These are phyloP conservation scores for Trametes cubensis DNA, from an alignment of 768 basidiomycete species.

Conservation along the genomic window DNA sequence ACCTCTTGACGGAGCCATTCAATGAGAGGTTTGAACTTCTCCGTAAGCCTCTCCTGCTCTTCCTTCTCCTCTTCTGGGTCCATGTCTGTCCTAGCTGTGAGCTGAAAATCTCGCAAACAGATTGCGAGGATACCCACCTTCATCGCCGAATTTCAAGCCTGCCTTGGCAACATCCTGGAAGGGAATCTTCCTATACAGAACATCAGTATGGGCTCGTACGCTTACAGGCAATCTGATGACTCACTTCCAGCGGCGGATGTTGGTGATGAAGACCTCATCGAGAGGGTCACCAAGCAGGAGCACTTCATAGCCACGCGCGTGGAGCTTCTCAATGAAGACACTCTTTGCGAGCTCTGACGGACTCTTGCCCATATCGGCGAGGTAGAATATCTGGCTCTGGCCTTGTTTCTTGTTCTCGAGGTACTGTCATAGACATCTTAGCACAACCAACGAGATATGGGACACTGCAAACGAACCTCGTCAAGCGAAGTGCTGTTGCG, in stretches of 20 bases:
- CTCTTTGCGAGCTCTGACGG: constrained; percentile 76
- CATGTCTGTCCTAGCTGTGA: constrained; percentile 40
- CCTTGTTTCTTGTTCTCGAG: constrained; percentile 85
- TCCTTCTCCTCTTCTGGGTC: constrained; percentile 77
- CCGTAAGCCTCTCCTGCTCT: constrained; percentile 58
- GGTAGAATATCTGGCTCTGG: constrained; percentile 92
- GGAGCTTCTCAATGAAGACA: constrained; percentile 93
- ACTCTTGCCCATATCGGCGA: constrained; percentile 87
- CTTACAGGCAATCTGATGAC: constrained; percentile 33
- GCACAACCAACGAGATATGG: background rate
- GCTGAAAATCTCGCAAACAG: background rate
- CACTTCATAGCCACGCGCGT: constrained; percentile 95
- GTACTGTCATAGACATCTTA: constrained; percentile 51
- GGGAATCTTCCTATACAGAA: constrained; percentile 56
- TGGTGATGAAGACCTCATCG: constrained; percentile 85
- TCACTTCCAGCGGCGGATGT: constrained; percentile 80
- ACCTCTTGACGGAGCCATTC: constrained; percentile 57
- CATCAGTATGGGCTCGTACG: constrained; percentile 3
- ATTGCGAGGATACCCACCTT: constrained; percentile 49
- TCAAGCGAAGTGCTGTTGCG: constrained; percentile 74
- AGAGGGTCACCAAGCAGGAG: constrained; percentile 85
- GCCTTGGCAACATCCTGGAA: constrained; percentile 97
- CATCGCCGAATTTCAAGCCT: constrained; percentile 93
- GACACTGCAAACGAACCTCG: constrained; percentile 45
- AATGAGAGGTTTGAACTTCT: constrained; percentile 82